Evolutionary conservation across 768 basidiomycete species (phyloP).

Genomic region (Pulveroboletus frians): DNA sequence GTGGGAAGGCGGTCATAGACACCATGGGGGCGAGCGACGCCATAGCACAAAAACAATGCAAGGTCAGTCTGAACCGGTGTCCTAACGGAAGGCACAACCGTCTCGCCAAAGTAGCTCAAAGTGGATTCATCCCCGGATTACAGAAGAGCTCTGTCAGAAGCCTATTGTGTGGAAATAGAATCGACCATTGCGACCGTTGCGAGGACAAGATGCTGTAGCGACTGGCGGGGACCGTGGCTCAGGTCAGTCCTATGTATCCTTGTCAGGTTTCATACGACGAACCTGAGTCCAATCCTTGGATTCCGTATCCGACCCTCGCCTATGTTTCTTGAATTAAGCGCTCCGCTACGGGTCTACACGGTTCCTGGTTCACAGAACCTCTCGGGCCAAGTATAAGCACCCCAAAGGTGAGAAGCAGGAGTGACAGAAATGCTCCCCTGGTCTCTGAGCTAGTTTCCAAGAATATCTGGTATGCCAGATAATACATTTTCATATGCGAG

Average conservation of each 20-base stretch:
- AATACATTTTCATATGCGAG: slow-evolving; percentile 2
- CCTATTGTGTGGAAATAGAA: slow-evolving; percentile 4
- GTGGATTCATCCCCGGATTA: background rate
- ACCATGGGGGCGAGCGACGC: background rate
- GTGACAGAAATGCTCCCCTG: background rate
- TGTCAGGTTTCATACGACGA: slow-evolving; percentile 1
- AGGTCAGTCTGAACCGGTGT: background rate
- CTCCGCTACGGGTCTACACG: background rate
- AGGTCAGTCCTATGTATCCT: slow-evolving; percentile 1
- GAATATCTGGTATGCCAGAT: background rate
- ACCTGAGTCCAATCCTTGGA: slow-evolving; percentile 16
- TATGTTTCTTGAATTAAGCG: slow-evolving; percentile 2
- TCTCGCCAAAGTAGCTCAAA: background rate
- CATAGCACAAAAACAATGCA: background rate
- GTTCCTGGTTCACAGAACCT: slow-evolving; percentile 2
- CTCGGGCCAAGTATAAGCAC: background rate
- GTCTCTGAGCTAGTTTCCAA: background rate
- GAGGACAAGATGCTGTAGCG: background rate
- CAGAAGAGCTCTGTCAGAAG: background rate
- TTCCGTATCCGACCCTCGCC: slow-evolving; percentile 3
- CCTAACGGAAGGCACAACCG: background rate
- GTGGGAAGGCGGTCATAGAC: background rate
- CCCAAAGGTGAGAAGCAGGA: slow-evolving; percentile 5
- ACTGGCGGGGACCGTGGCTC: background rate
- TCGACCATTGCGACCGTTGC: background rate